A percentile compares a stretch with the other conserved stretches of the same genome.
Conservation (phyloP, 805 yeast genomes). For the Kuraishia floccosa region DNA sequence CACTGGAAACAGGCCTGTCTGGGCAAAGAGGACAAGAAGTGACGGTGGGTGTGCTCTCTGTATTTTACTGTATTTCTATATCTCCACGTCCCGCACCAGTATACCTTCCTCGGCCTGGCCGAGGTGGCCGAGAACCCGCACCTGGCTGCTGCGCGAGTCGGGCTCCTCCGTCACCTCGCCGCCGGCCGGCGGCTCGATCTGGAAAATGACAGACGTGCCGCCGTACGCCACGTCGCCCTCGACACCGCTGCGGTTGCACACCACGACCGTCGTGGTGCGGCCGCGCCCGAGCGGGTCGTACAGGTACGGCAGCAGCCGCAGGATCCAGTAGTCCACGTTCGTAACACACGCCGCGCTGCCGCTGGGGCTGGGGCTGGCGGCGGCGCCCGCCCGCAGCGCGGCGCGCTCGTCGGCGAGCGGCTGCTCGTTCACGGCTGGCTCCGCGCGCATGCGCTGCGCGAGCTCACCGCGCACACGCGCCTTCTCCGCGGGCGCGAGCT, state of each 20-base stretch:
- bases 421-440: not conserved
- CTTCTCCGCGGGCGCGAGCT: conserved; percentile 9
- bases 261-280: conserved; percentile 24
- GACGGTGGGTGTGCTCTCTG: not conserved
- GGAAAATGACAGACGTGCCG: conserved; percentile 54
- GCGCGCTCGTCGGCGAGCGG: not conserved
- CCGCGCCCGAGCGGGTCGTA: conserved; percentile 18
- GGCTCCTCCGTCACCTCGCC: conserved; percentile 12
- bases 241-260: conserved; percentile 70
- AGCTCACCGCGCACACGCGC: not conserved
- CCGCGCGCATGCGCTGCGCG: not conserved
- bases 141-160: conserved; percentile 36
- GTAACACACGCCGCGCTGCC: no score
- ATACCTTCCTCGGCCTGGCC: conserved; percentile 61
- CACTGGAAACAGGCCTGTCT: conserved; percentile 50
- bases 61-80: conserved; percentile 9
- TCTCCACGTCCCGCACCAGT: conserved; percentile 44
- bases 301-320: conserved; percentile 56
- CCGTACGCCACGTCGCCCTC: conserved; percentile 61
- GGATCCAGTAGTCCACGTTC: conserved; percentile 64
- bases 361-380: no score
- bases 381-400: no score
- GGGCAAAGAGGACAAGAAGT: conserved; percentile 6
- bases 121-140: conserved; percentile 40
- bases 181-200: conserved; percentile 19